Conservation (phyloP, 2,329 filamentous ascomycete species). For the Cercospora sojina region DNA sequence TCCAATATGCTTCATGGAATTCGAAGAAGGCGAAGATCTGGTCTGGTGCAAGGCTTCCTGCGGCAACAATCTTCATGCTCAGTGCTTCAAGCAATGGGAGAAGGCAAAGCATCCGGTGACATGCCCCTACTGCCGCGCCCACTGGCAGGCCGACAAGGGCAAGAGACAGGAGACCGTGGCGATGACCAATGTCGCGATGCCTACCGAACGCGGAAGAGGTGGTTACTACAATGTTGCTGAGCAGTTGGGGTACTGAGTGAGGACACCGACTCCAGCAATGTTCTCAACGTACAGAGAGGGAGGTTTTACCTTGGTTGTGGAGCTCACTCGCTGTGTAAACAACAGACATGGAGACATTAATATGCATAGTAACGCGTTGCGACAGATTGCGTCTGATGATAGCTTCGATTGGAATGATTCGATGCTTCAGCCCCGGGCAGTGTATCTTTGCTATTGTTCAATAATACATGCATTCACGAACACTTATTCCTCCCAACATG, state of each 20-base stretch:
- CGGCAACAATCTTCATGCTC: conserved; percentile 60
- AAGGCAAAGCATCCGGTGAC: conserved; percentile 30
- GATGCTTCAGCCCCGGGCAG: background rate
- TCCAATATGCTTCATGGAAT: conserved; percentile 61
- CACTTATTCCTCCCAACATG: background rate
- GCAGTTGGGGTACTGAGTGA: conserved; percentile 33
- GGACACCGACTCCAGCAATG: no score
- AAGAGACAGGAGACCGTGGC: conserved; percentile 20
- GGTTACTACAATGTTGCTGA: conserved; percentile 37
- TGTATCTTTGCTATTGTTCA: background rate
- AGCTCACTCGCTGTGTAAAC: background rate
- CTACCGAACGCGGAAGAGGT: conserved; percentile 19
- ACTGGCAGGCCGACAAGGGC: conserved; percentile 30
- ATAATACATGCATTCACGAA: background rate
- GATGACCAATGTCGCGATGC: conserved; percentile 26
- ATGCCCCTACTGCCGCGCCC: conserved; percentile 36
- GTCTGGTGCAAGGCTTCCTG: conserved; percentile 61
- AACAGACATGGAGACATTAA: background rate
- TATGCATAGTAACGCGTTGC: background rate
- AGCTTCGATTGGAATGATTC: background rate
- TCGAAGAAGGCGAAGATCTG: conserved; percentile 51
- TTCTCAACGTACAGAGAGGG: background rate
- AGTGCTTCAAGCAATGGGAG: conserved; percentile 57
- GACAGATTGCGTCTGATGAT: background rate
- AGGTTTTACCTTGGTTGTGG: background rate